Conservation (phyloP, 140 eudicot species). For the Cichorium intybus region DNA sequence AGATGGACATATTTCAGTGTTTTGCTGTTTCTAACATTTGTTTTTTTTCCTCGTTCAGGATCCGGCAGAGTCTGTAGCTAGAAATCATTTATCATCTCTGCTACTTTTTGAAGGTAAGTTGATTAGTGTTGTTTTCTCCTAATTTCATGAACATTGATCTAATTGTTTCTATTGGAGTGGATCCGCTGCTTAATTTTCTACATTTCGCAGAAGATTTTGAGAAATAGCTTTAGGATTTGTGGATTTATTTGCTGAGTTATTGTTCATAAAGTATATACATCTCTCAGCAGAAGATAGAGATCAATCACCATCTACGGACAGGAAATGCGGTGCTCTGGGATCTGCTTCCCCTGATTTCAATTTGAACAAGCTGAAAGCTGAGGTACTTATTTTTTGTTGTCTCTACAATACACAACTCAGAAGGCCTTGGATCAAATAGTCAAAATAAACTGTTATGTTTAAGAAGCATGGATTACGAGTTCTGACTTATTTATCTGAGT, state of each 20-base stretch:
- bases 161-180: slow-evolving; percentile 3
- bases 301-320: slow-evolving; percentile 12
- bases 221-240: background rate
- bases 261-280: slow-evolving; percentile 1
- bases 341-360: slow-evolving; percentile 20
- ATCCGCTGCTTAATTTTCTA: background rate
- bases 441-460: slow-evolving; percentile 20
- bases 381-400: slow-evolving; percentile 27
- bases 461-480: slow-evolving; percentile 16
- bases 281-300: slow-evolving; percentile 39
- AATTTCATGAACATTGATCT: background rate
- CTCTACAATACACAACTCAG: background rate
- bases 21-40: slow-evolving; percentile 4
- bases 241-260: background rate
- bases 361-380: slow-evolving; percentile 45
- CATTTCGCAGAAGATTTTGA: background rate
- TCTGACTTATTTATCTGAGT: slow-evolving; percentile 20
- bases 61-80: slow-evolving; percentile 15
- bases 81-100: slow-evolving; percentile 44
- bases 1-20: background rate
- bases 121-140: slow-evolving; percentile 2
- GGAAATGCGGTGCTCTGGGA: slow-evolving; percentile 1
- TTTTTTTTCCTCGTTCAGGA: slow-evolving; percentile 23
- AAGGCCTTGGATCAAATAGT: slow-evolving; percentile 25
- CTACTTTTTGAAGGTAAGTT: slow-evolving; percentile 46